A percentile compares a stretch with the other conserved stretches of the same genome.
Conservation (phyloP, 129 eudicot species). For the Scalesia atractyloides region DNA sequence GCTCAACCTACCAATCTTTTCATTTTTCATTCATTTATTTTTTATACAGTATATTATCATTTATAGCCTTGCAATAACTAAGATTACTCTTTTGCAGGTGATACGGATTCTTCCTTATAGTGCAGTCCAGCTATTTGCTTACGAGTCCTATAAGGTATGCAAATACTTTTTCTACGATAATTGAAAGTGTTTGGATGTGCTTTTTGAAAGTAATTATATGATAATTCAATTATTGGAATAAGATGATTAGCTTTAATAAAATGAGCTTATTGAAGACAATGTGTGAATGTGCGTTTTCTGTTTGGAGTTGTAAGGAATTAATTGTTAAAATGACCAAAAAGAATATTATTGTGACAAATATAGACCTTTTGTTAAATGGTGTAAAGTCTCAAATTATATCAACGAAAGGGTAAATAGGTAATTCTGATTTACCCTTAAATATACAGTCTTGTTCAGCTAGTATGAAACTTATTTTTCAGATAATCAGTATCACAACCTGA, state of each 20-base stretch:
- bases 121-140: slow-evolving; percentile 92
- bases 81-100: slow-evolving; percentile 49
- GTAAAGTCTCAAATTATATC: background rate
- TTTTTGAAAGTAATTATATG: background rate
- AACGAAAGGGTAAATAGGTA: background rate
- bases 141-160: slow-evolving; percentile 81
- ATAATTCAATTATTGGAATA: background rate
- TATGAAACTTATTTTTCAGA: background rate
- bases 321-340: background rate
- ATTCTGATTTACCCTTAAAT: background rate
- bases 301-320: background rate
- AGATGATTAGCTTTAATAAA: background rate
- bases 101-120: slow-evolving; percentile 93
- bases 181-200: background rate
- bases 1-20: background rate
- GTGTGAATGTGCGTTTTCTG: background rate
- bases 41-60: background rate
- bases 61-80: background rate
- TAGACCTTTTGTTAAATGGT: background rate
- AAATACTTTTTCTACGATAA: background rate
- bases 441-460: background rate
- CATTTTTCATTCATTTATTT: background rate
- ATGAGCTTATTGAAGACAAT: background rate
- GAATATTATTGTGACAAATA: background rate
- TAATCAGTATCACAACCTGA: background rate